Evolutionary conservation across 768 basidiomycete genomes (phyloP).

Genomic region (Cystobasidium onofrii): DNA sequence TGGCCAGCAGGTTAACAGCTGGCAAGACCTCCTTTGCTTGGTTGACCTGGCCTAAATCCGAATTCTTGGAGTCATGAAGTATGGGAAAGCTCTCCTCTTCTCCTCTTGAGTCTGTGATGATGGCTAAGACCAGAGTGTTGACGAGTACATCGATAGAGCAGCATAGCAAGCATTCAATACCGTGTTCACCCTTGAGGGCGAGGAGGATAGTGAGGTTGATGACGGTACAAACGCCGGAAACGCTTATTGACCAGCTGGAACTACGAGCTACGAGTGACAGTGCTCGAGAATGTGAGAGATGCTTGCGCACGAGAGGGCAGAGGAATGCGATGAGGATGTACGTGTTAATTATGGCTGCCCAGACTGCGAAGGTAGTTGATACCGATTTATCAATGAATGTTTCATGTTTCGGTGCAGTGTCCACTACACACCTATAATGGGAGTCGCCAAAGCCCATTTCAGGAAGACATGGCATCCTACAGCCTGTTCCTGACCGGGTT

Average conservation of each 20-base stretch:
- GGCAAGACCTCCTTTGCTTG: neutral
- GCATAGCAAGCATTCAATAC: slow-evolving; percentile 30
- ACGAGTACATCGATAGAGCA: slow-evolving; percentile 32
- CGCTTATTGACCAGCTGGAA: slow-evolving; percentile 8
- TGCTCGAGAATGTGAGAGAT: neutral
- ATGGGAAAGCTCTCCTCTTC: slow-evolving; percentile 4
- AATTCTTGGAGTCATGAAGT: neutral
- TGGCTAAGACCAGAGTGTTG: slow-evolving; percentile 27
- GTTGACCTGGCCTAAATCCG: neutral
- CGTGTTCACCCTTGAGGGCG: slow-evolving; percentile 27
- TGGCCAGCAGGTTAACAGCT: neutral
- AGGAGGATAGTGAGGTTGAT: slow-evolving; percentile 26
- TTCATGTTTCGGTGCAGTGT: too few species aligned
- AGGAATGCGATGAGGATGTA: slow-evolving; percentile 20
- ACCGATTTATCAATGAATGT: too few species aligned
- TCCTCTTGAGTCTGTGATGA: slow-evolving; percentile 3
- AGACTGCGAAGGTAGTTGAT: neutral
- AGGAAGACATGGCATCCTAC: slow-evolving; percentile 29
- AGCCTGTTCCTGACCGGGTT: neutral
- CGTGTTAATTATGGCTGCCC: slow-evolving; percentile 21
- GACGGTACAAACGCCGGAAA: slow-evolving; percentile 19
- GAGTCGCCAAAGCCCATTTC: slow-evolving; percentile 19
- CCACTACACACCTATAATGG: slow-evolving; percentile 1
- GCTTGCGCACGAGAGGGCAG: neutral
- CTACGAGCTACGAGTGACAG: neutral